Base-by-base conservation (phyloP, 73 alveolate species). In the Symbiodinium natans region DNA sequence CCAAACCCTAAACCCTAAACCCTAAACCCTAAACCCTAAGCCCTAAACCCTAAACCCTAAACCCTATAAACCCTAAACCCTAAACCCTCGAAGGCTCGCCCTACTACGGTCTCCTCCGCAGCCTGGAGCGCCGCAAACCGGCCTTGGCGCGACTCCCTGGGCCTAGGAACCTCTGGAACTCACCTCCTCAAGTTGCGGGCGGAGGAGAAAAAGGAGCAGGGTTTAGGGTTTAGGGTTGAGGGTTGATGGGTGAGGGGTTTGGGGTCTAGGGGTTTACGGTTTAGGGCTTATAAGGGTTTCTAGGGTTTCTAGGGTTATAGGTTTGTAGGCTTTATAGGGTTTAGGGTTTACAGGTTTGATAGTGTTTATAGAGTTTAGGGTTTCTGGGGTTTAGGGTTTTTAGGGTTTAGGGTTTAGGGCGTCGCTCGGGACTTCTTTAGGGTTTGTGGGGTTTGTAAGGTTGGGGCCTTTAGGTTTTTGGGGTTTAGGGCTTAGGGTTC, bases 101-200 rank as follows among this genome's bases (percentile, higher is more conserved):
- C 13, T 90, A 90, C 63, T 34, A 68, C 75, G 97, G 89, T 41
- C 87, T 90, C 31, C 77, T 90, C 10, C 97, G 80, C 15, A 33
- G 36, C 97, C 39, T 90, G 54, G 97, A 90, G 21, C 87, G 97
- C 7, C 74, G 88, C 15, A 56, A 56, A 1, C 23, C 39, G 6
- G 97, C 89, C 38, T 40, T 71, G 89, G 87, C 77, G 41, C 73
- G 77, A 11, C 88, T 90, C 29, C 97, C 97, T 9, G 97, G 97
- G 54, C 80, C 48, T 31, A 68, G 40, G 39, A 68, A 85, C 88
- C 80, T 90, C 52, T 90, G 97, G 97, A 73, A 90, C 39, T 29
- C 1, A 1, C 43, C 43, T 17, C n/a, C n/a, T n/a, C n/a, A n/a
- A n/a, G n/a, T n/a, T n/a, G n/a, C 2, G 41, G 84, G 31, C 43